These are phyloP conservation scores for Usnea hakonensis DNA, from an alignment of 495 filamentous ascomycete genomes.

Conservation along the genomic window DNA sequence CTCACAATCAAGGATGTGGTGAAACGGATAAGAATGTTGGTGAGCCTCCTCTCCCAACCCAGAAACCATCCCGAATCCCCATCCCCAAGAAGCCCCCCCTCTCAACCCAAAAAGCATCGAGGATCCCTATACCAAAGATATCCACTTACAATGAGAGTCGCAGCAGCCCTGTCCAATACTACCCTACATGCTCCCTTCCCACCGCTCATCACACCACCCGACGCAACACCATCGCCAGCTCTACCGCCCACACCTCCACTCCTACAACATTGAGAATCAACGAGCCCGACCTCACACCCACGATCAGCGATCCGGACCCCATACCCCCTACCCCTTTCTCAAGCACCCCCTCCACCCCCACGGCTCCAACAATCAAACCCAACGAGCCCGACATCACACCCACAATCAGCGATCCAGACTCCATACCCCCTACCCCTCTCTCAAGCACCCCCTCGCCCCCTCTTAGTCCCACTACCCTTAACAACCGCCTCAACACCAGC, in stretches of 20 bases:
- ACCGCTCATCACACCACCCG: too few relatives aligned
- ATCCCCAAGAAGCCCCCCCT: too few relatives aligned
- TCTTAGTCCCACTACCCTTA: too few relatives aligned
- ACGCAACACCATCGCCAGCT: not conserved
- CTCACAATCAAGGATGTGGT: not conserved
- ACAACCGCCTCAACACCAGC: not conserved
- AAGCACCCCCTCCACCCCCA: not conserved
- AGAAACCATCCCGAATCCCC: too few relatives aligned
- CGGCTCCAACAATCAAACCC: not conserved
- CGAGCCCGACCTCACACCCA: not conserved
- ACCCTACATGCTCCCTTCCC: too few relatives aligned
- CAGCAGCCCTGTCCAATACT: too few relatives aligned
- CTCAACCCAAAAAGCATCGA: too few relatives aligned
- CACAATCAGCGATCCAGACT: not conserved
- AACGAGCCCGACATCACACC: not conserved
- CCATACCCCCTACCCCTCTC: not conserved
- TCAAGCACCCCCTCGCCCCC: too few relatives aligned
- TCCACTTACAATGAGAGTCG: too few relatives aligned
- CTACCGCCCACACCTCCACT: not conserved
- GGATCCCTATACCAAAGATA: too few relatives aligned
- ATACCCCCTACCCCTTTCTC: not conserved
- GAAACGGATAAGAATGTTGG: not conserved
- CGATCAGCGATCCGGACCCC: not conserved
- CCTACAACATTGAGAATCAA: not conserved
- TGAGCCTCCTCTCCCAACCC: not conserved